A percentile compares a stretch with the other conserved stretches of the same genome.
These are phyloP conservation scores for Xylaria sp. DNA, from an alignment of 2,329 filamentous ascomycete genomes.

Conservation along the genomic window DNA sequence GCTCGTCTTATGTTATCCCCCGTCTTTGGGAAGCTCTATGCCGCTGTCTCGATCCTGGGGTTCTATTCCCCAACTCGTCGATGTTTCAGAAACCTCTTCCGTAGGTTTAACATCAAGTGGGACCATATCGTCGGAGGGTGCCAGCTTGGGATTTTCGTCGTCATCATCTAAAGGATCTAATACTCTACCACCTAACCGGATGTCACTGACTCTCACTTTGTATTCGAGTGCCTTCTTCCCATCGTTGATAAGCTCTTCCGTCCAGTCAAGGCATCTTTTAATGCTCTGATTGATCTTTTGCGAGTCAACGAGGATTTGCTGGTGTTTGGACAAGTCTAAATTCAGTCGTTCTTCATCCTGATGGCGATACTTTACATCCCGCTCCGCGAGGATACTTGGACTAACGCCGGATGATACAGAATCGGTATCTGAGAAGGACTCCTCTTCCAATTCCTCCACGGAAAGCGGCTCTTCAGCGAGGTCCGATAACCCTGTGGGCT, in stretches of 20 bases:
- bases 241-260: slow-evolving; percentile 89
- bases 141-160: slow-evolving; percentile 46
- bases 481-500: slow-evolving; percentile 60
- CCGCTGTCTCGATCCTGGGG: slow-evolving; percentile 63
- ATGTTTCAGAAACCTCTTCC: slow-evolving; percentile 35
- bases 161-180: slow-evolving; percentile 70
- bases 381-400: slow-evolving; percentile 53
- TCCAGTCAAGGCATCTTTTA: slow-evolving; percentile 87
- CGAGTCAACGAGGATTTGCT: slow-evolving; percentile 86
- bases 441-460: slow-evolving; percentile 60
- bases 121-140: slow-evolving; percentile 41
- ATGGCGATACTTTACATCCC: slow-evolving; percentile 66
- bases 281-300: slow-evolving; percentile 97
- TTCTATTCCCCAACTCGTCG: slow-evolving; percentile 44
- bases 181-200: slow-evolving; percentile 83
- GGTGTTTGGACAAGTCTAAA: slow-evolving; percentile 87
- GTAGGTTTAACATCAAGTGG: slow-evolving; percentile 35
- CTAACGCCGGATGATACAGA: slow-evolving; percentile 53
- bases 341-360: slow-evolving; percentile 85
- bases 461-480: slow-evolving; percentile 59
- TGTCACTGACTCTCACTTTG: slow-evolving; percentile 78
- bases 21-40: slow-evolving; percentile 59
- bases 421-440: slow-evolving; percentile 57
- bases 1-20: slow-evolving; percentile 42
- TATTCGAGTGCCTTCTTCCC: slow-evolving; percentile 89